Evolutionary conservation across 1,284 basidiomycete species (phyloP).

Genomic region (Anthracocystis panici-leucophaei): DNA sequence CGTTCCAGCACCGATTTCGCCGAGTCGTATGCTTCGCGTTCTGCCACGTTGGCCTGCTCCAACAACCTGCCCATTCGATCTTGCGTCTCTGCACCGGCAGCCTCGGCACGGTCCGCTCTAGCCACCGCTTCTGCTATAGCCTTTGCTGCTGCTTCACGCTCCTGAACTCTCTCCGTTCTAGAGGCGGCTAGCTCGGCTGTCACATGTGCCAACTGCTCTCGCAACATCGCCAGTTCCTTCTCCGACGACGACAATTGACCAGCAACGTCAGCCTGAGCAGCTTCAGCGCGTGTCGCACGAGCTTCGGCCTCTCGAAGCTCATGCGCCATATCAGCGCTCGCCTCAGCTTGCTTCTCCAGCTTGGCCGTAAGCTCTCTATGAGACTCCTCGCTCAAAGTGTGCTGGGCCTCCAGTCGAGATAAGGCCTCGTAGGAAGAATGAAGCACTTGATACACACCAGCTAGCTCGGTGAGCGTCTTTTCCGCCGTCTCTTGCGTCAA

Average conservation of each 20-base stretch:
- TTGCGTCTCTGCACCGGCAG: constrained; percentile 26
- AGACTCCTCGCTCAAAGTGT: constrained; percentile 20
- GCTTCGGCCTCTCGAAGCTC: constrained; percentile 32
- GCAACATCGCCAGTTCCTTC: constrained; percentile 35
- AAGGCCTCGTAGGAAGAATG: constrained; percentile 34
- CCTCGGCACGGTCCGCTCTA: constrained; percentile 39
- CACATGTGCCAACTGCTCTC: constrained; percentile 45
- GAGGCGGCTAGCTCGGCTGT: constrained; percentile 29
- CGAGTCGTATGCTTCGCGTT: constrained; percentile 46
- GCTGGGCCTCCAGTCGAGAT: constrained; percentile 19
- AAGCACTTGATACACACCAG: constrained; percentile 35
- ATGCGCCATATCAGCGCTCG: constrained; percentile 1
- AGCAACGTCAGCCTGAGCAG: constrained; percentile 11
- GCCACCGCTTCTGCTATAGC: constrained; percentile 46
- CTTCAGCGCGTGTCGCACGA: constrained; percentile 15
- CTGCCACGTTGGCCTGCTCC: constrained; percentile 26
- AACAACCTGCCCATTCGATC: constrained; percentile 18
- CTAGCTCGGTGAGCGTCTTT: constrained; percentile 37
- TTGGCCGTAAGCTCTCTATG: constrained; percentile 11
- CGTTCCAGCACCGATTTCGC: constrained; percentile 37
- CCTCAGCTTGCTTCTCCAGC: constrained; percentile 23
- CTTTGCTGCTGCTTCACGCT: constrained; percentile 39
- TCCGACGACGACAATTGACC: constrained; percentile 9
- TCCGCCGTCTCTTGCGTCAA: constrained; percentile 28
- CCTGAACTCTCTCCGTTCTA: constrained; percentile 32